phyloP scores from a whole-genome alignment of 164 flowering plant species.

The Piper longum region DNA sequence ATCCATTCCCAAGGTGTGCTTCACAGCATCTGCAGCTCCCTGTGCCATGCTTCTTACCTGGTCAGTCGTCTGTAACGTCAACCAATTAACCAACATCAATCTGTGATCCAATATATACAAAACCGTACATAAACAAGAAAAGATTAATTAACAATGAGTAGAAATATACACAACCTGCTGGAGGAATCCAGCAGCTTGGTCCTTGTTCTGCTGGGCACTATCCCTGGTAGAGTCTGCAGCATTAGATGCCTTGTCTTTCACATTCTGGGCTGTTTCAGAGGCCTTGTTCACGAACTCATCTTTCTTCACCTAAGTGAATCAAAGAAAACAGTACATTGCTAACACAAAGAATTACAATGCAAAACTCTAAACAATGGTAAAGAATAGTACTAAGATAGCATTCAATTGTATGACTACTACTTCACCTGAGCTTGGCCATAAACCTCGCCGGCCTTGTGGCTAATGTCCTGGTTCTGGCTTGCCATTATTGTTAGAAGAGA shows the following conservation, averaged over 20 bases:
- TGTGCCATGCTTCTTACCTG: conserved; percentile 8
- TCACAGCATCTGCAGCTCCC: conserved; percentile 11
- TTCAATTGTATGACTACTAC: no score
- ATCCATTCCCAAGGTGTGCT: conserved; percentile 10
- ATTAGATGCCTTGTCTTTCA: no score
- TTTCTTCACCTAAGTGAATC: not conserved
- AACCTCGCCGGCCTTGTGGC: conserved; percentile 6
- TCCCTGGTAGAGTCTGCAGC: not conserved
- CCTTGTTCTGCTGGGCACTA: conserved; percentile 1
- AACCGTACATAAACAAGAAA: no score
- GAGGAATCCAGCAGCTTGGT: conserved; percentile 5
- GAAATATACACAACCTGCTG: conserved; percentile 3
- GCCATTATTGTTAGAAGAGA: conserved; percentile 1
- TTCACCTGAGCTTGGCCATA: conserved; percentile 10
- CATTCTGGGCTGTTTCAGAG: conserved; percentile 4
- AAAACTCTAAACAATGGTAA: no score
- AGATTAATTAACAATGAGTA: not conserved
- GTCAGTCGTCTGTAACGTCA: conserved; percentile 2
- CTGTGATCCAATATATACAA: no score
- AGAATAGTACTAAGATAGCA: no score
- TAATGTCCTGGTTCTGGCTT: conserved; percentile 1
- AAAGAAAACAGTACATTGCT: not conserved
- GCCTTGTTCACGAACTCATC: conserved; percentile 1
- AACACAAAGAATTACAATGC: no score
- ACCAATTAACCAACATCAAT: not conserved